Evolutionary conservation across 495 filamentous ascomycete species (phyloP).

Genomic region (Daldinia bambusicola): DNA sequence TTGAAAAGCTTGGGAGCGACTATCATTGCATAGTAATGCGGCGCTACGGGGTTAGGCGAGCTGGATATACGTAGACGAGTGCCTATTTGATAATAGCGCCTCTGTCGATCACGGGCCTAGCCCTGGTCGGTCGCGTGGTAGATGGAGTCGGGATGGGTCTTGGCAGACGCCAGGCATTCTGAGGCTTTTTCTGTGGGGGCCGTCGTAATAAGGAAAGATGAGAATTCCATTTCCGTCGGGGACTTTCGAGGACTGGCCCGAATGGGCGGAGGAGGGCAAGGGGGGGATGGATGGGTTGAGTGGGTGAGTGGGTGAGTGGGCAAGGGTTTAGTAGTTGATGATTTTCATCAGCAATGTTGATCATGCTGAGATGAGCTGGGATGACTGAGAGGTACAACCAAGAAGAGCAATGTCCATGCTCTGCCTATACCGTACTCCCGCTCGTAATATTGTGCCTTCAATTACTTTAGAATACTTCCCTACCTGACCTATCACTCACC

Average conservation of each 20-base stretch:
- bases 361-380: constrained; percentile 30
- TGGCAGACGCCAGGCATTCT: constrained; percentile 38
- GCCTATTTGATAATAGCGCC: constrained; percentile 38
- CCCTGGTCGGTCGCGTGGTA: constrained; percentile 45
- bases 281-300: not conserved
- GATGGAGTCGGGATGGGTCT: constrained; percentile 38
- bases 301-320: not conserved
- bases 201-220: constrained; percentile 38
- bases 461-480: constrained; percentile 22
- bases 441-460: constrained; percentile 33
- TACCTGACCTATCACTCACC: constrained; percentile 12
- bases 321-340: too few relatives aligned
- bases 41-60: constrained; percentile 31
- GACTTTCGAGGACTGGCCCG: constrained; percentile 39
- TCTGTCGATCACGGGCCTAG: constrained; percentile 39
- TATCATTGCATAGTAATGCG: constrained; percentile 41
- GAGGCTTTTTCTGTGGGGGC: constrained; percentile 37
- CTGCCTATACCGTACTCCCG: not conserved
- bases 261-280: constrained; percentile 28
- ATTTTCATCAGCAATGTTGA: constrained; percentile 42
- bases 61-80: constrained; percentile 37
- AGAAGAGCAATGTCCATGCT: not conserved
- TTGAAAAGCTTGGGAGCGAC: constrained; percentile 8
- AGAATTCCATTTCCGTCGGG: constrained; percentile 41
- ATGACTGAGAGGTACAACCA: constrained; percentile 19